Percentiles rank a stretch among this genome's conserved stretches.
Conservation (phyloP, 1,284 basidiomycete species). For the Stygiomarasmius scandens region DNA sequence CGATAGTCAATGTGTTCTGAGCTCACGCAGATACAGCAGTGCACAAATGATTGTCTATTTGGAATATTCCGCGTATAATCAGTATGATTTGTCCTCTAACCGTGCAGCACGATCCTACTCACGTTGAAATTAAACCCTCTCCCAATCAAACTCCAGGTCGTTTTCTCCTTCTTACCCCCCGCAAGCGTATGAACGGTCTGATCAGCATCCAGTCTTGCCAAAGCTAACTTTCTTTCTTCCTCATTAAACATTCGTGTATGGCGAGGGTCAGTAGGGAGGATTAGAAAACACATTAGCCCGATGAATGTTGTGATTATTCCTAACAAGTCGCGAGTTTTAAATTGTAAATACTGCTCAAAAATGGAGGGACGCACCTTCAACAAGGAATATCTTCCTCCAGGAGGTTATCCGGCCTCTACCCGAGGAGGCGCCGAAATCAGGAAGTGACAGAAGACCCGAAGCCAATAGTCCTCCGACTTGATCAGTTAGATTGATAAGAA, state of each 20-base stretch:
- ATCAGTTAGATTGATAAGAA: background rate
- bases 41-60: constrained; percentile 34
- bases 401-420: constrained; percentile 23
- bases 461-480: constrained; percentile 43
- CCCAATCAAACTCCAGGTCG: constrained; percentile 32
- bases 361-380: constrained; percentile 33
- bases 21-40: constrained; percentile 26
- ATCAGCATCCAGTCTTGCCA: constrained; percentile 42
- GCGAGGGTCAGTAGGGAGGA: constrained; percentile 40
- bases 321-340: constrained; percentile 10
- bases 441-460: constrained; percentile 38
- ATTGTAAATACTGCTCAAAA: background rate
- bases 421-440: constrained; percentile 30
- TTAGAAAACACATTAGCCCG: constrained; percentile 36
- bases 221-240: constrained; percentile 36
- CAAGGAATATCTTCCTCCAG: constrained; percentile 46
- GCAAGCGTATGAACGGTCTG: constrained; percentile 26
- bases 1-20: background rate
- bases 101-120: too few relatives aligned
- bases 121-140: constrained; percentile 43
- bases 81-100: too few relatives aligned
- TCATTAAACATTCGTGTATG: constrained; percentile 37
- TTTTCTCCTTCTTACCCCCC: constrained; percentile 35
- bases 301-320: constrained; percentile 41
- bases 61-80: too few relatives aligned